Percentiles rank a stretch among this genome's conserved stretches.
These are phyloP conservation scores for Penicillium daleae DNA, from an alignment of 495 filamentous ascomycete genomes.

Conservation along the genomic window DNA sequence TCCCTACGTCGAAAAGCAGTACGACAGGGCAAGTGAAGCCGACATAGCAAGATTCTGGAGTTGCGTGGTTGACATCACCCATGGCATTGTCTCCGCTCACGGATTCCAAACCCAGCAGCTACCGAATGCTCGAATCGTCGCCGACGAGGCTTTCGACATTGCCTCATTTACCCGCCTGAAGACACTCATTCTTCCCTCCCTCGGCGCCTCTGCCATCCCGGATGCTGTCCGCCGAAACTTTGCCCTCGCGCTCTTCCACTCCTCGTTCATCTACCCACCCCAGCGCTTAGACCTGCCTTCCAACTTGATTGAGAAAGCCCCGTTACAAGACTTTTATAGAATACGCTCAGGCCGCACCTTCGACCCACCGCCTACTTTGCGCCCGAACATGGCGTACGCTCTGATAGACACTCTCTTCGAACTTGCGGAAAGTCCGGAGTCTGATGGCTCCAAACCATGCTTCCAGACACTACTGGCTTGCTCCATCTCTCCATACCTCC, in stretches of 20 bases:
- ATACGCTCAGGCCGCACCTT: slow-evolving; percentile 71
- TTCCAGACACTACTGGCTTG: slow-evolving; percentile 66
- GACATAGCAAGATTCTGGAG: slow-evolving; percentile 48
- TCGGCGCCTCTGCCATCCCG: slow-evolving; percentile 66
- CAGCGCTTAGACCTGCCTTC: slow-evolving; percentile 64
- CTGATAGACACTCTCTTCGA: slow-evolving; percentile 82
- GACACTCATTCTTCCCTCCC: slow-evolving; percentile 70
- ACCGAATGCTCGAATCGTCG: slow-evolving; percentile 29
- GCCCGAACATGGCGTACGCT: slow-evolving; percentile 74
- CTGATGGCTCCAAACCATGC: slow-evolving; percentile 9
- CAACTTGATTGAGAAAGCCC: slow-evolving; percentile 49
- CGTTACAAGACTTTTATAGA: slow-evolving; percentile 65
- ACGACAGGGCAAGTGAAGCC: slow-evolving; percentile 32
- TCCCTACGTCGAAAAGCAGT: slow-evolving; percentile 59
- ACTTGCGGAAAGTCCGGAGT: slow-evolving; percentile 43
- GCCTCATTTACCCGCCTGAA: slow-evolving; percentile 68
- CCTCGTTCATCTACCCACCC: slow-evolving; percentile 77
- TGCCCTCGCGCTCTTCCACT: slow-evolving; percentile 75
- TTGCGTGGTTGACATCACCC: slow-evolving; percentile 40
- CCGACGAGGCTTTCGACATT: slow-evolving; percentile 78
- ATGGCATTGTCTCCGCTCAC: slow-evolving; percentile 47
- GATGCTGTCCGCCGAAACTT: slow-evolving; percentile 72
- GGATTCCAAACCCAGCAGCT: slow-evolving; percentile 38
- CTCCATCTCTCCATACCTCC: slow-evolving; percentile 79
- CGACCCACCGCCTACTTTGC: slow-evolving; percentile 63